Conservation (phyloP, 176 grass and related monocot species). For the Zizania latifolia region DNA sequence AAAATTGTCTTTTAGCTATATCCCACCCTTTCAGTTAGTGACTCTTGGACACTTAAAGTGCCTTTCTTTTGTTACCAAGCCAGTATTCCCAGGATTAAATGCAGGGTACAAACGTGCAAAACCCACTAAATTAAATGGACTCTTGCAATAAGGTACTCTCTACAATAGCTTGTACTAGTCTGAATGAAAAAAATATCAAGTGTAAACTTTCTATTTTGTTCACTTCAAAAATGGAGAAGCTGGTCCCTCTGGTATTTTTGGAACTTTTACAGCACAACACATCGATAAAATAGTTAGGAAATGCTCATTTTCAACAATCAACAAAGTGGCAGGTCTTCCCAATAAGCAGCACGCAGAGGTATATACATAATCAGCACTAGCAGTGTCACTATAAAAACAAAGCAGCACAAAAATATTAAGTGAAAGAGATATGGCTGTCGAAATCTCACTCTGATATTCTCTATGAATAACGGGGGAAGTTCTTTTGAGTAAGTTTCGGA, state of each 20-base stretch:
- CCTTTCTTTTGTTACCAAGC: neutral
- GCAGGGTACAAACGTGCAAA: neutral
- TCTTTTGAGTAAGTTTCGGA: conserved; percentile 89
- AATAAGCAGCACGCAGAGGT: neutral
- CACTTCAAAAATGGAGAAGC: neutral
- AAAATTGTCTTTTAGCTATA: neutral
- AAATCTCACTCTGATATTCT: conserved; percentile 72
- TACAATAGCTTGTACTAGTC: neutral
- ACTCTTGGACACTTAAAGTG: conserved; percentile 6
- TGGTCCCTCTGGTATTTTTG: neutral
- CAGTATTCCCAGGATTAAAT: neutral
- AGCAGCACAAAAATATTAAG: neutral
- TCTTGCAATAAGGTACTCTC: neutral
- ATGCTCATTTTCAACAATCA: neutral
- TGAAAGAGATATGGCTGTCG: neutral
- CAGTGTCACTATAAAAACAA: neutral
- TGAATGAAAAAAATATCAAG: conserved; percentile 1
- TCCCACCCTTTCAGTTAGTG: neutral
- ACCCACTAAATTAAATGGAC: neutral
- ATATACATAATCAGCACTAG: neutral
- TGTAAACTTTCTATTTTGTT: neutral
- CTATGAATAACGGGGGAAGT: conserved; percentile 75
- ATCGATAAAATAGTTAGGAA: neutral
- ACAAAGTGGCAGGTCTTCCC: neutral
- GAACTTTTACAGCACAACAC: neutral